Evolutionary conservation across 495 filamentous ascomycete genomes (phyloP), one percentile per base, ranked within the genome.

Genomic region (Thozetella sp.): DNA sequence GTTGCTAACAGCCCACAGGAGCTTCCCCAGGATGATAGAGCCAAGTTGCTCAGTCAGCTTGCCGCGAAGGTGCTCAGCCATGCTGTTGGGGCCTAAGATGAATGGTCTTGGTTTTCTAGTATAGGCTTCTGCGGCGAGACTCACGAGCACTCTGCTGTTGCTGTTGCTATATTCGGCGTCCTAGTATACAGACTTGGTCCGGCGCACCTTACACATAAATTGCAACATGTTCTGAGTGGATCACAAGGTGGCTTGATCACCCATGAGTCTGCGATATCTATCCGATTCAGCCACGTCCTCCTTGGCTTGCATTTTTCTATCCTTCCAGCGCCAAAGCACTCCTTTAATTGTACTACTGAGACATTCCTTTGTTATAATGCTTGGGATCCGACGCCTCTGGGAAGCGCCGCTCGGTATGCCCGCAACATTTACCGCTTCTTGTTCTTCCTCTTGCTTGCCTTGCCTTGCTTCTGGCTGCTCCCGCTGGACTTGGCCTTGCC

Each of bases 21-120:
- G 60, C 72, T 98, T 66, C 93, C 93, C 59, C 88, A 90, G 72
- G 76, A 74, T 26, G 93, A 97, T 67, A 89, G 90, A 64, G 85
- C 91, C 30, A 86, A 86, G 77, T 72, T 99, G 66, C 73, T 93
- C 54, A 89, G 86, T 68, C 86, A 90, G 74, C 70, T 93, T 58
- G 89, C 90, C 17, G 86, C 88, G 22, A 90, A 87, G 71, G 83
- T 92, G 1, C 89, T 93, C 63, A 83, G 81, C 53, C 82, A 85
- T 57, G 77, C 77, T 19, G 77, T 77, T 45, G 76, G 79, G 12
- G 59, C 78, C 23, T 79, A 57, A 74, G n/a, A 12, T 22, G 22
- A 10, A 13, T 1, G 10, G 6, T 25, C 19, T 27, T 25, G 19
- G 26, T 3, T n/a, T 50, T 23, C n/a, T n/a, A n/a, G n/a, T n/a